A percentile compares a stretch with the other conserved stretches of the same genome.
Evolutionary conservation across 305 asterid species (phyloP).

Genomic region (Nicotiana rustica): DNA sequence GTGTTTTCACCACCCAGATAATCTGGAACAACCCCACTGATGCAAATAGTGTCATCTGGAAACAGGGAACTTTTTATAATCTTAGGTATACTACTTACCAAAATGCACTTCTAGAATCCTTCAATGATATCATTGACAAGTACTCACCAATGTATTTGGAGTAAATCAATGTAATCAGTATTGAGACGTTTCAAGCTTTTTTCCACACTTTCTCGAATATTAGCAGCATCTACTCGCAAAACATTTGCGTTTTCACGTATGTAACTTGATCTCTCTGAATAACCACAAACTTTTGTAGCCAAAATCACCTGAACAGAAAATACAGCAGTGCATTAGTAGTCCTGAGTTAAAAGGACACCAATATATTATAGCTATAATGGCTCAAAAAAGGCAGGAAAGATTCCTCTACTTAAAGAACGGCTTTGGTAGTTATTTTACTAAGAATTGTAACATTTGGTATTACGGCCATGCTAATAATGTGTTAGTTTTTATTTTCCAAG

Average conservation of each 20-base stretch:
- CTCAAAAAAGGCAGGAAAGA: background rate
- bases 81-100: background rate
- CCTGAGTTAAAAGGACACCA: constrained; percentile 11
- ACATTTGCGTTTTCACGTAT: constrained; percentile 68
- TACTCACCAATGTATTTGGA: constrained; percentile 93
- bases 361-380: background rate
- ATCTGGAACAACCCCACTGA: background rate
- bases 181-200: constrained; percentile 90
- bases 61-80: constrained; percentile 6
- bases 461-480: background rate
- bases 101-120: constrained; percentile 25
- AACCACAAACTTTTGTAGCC: constrained; percentile 93
- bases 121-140: constrained; percentile 4
- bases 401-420: background rate
- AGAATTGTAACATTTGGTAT: constrained; percentile 9
- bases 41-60: background rate
- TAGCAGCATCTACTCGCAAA: constrained; percentile 88
- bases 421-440: constrained; percentile 7
- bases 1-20: background rate
- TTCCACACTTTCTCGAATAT: constrained; percentile 89
- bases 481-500: constrained; percentile 5
- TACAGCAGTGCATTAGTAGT: constrained; percentile 1
- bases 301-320: constrained; percentile 61
- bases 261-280: constrained; percentile 64
- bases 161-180: constrained; percentile 92